These are phyloP conservation scores for Aspergillus sp. DNA, from an alignment of 2,329 filamentous ascomycete genomes.

Conservation along the genomic window DNA sequence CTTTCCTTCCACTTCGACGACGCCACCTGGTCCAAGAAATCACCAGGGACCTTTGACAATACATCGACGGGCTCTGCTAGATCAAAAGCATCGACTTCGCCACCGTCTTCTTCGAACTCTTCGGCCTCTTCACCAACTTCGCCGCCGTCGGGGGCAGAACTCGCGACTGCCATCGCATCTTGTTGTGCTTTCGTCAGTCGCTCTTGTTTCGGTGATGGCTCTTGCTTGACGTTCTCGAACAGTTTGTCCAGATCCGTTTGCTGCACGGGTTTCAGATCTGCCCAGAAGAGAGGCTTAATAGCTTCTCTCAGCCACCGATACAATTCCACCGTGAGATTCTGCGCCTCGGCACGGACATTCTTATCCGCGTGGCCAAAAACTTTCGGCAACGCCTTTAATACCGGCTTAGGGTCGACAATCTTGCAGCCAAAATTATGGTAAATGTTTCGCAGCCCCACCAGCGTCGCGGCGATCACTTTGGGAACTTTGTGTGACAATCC, in stretches of 20 bases:
- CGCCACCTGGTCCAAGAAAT: constrained; percentile 78
- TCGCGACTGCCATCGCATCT: constrained; percentile 72
- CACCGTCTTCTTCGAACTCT: constrained; percentile 57
- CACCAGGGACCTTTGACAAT: constrained; percentile 73
- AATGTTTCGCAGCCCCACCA: constrained; percentile 76
- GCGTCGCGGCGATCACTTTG: constrained; percentile 76
- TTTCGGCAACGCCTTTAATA: constrained; percentile 84
- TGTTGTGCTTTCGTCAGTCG: constrained; percentile 86
- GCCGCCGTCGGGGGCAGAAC: constrained; percentile 58
- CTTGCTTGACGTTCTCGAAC: constrained; percentile 90
- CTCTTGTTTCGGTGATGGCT: constrained; percentile 85
- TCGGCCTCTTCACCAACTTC: constrained; percentile 60
- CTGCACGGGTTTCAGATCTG: constrained; percentile 90
- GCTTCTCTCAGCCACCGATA: constrained; percentile 97
- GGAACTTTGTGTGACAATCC: constrained; percentile 83
- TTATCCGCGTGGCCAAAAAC: constrained; percentile 96
- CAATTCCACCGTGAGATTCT: constrained; percentile 86
- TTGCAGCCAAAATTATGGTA: constrained; percentile 96
- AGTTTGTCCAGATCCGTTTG: constrained; percentile 90
- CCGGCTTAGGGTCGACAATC: constrained; percentile 85
- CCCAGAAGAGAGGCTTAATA: constrained; percentile 98
- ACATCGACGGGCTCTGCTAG: constrained; percentile 86
- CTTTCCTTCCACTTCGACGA: constrained; percentile 98
- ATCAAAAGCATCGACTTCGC: constrained; percentile 77
- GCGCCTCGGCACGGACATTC: constrained; percentile 92